phyloP scores from a whole-genome alignment of 768 basidiomycete genomes.

The Boletellus ananiceps region DNA sequence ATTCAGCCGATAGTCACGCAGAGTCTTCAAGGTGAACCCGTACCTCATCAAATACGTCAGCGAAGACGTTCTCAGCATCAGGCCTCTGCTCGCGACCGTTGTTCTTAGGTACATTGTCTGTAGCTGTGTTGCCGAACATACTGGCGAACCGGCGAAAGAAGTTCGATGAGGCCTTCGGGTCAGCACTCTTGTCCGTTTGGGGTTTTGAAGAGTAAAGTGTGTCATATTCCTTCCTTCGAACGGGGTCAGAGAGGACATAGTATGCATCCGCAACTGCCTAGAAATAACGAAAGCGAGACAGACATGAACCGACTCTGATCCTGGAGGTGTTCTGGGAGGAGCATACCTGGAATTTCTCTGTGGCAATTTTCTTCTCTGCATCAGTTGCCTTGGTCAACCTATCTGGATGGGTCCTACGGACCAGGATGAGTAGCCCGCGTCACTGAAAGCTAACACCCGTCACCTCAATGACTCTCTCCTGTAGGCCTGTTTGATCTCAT shows the following conservation, averaged over 20 bases:
- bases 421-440: slow-evolving; percentile 13
- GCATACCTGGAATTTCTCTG: slow-evolving; percentile 80
- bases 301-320: slow-evolving; percentile 20
- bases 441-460: neutral
- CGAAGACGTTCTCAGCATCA: slow-evolving; percentile 77
- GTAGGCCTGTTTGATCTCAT: slow-evolving; percentile 75
- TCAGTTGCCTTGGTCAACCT: slow-evolving; percentile 65
- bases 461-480: slow-evolving; percentile 75
- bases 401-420: slow-evolving; percentile 81
- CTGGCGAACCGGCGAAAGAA: slow-evolving; percentile 77
- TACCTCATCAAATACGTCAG: slow-evolving; percentile 90
- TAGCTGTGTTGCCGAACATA: slow-evolving; percentile 53
- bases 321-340: neutral
- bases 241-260: slow-evolving; percentile 82
- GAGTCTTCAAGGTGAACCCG: slow-evolving; percentile 10
- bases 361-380: slow-evolving; percentile 67
- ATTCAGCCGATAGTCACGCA: neutral
- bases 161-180: slow-evolving; percentile 62
- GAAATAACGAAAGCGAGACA: neutral
- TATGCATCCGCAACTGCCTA: slow-evolving; percentile 89
- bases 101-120: slow-evolving; percentile 28
- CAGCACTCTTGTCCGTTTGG: slow-evolving; percentile 47
- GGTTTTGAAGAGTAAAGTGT: slow-evolving; percentile 53
- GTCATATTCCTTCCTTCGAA: slow-evolving; percentile 71
- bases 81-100: slow-evolving; percentile 47